These are phyloP conservation scores for Pelargonium myrrhifolium DNA, from an alignment of 441 rosid genomes.

Conservation along the genomic window DNA sequence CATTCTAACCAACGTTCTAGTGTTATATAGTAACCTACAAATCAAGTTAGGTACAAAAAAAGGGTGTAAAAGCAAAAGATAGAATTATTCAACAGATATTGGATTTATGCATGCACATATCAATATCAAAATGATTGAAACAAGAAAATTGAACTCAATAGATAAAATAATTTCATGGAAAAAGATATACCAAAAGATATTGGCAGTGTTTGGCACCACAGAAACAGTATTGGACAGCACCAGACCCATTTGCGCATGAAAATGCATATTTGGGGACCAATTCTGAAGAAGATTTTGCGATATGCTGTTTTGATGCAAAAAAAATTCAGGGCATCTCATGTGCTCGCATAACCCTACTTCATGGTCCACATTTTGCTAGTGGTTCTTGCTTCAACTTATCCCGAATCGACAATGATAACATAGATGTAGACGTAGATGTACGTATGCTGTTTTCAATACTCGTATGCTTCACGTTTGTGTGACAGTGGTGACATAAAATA, in stretches of 20 bases:
- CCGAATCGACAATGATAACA: background rate
- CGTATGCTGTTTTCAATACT: too few relatives aligned
- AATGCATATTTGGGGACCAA: background rate
- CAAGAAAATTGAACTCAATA: background rate
- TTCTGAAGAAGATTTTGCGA: background rate
- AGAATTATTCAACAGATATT: too few relatives aligned
- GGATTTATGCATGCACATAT: too few relatives aligned
- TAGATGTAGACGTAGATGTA: too few relatives aligned
- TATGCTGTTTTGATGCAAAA: constrained; percentile 14
- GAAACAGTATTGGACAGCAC: background rate
- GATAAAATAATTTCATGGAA: background rate
- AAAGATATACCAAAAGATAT: background rate
- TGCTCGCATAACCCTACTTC: constrained; percentile 15
- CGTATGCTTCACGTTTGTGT: background rate
- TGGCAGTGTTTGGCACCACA: background rate
- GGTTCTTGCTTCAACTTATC: constrained; percentile 18
- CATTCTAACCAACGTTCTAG: too few relatives aligned
- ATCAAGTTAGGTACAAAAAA: too few relatives aligned
- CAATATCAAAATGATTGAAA: too few relatives aligned
- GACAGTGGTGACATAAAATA: background rate
- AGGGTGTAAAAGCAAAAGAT: too few relatives aligned
- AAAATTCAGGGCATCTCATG: constrained; percentile 19
- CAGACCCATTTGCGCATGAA: background rate
- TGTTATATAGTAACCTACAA: too few relatives aligned
- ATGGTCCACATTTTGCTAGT: constrained; percentile 22